Conservation (phyloP, 352 stramenopile genomes). For the Pythium sukuiense region DNA sequence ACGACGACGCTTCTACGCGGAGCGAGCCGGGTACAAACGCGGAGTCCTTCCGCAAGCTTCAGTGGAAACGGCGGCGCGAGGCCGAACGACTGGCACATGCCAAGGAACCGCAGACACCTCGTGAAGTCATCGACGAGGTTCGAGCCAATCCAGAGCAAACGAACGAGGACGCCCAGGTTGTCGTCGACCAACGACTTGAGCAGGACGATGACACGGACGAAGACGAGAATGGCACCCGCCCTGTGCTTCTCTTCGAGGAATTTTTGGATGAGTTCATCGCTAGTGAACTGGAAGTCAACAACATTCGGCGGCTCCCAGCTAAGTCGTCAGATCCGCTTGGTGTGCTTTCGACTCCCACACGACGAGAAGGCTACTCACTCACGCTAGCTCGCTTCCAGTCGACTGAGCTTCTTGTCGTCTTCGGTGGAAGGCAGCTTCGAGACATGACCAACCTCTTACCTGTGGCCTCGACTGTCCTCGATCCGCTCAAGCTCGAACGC, state of each 20-base stretch:
- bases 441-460: slow-evolving; percentile 50
- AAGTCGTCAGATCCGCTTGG: slow-evolving; percentile 38
- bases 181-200: background rate
- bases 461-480: slow-evolving; percentile 14
- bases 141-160: background rate
- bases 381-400: slow-evolving; percentile 37
- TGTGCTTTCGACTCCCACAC: slow-evolving; percentile 47
- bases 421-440: slow-evolving; percentile 52
- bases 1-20: background rate
- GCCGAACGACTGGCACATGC: slow-evolving; percentile 20
- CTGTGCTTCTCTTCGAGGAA: slow-evolving; percentile 7
- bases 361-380: slow-evolving; percentile 61
- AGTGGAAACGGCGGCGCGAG: slow-evolving; percentile 42
- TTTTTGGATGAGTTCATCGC: slow-evolving; percentile 26
- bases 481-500: slow-evolving; percentile 55
- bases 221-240: background rate
- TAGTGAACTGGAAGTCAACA: slow-evolving; percentile 15
- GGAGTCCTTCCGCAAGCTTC: slow-evolving; percentile 50
- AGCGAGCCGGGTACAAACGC: background rate
- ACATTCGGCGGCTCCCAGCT: slow-evolving; percentile 16
- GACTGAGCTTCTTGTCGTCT: slow-evolving; percentile 33
- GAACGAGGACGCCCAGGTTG: background rate
- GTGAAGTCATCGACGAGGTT: background rate
- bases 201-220: background rate
- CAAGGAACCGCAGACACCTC: background rate